Evolutionary conservation across 192 early-diverging fungal species (phyloP).

Genomic region (Coemansia sp.): DNA sequence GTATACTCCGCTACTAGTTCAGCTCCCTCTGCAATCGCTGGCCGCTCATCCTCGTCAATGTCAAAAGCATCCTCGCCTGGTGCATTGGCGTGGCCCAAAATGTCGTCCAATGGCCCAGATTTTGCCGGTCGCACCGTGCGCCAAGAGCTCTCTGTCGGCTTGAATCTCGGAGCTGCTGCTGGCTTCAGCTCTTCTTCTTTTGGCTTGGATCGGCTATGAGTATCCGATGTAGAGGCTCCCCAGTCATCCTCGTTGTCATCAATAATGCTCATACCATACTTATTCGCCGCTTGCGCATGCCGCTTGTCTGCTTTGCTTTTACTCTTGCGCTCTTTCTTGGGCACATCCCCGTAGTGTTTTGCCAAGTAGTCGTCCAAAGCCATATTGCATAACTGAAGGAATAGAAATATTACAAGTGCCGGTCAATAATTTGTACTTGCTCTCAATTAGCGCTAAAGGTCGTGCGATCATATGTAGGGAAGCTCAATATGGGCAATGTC

Average conservation of each 20-base stretch:
- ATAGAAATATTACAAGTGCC: neutral
- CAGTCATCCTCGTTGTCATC: constrained; percentile 33
- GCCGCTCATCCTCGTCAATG: constrained; percentile 33
- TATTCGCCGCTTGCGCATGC: neutral
- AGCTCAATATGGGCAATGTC: neutral
- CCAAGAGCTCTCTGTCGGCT: constrained; percentile 24
- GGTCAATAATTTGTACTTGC: neutral
- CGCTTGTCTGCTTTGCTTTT: constrained; percentile 16
- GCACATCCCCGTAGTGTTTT: constrained; percentile 43
- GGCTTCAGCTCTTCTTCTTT: neutral
- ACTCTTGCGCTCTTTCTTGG: constrained; percentile 18
- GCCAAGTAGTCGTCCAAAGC: constrained; percentile 46
- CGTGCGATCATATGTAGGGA: neutral
- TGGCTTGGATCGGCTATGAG: neutral
- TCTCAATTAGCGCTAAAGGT: neutral
- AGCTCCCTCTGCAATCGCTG: constrained; percentile 37
- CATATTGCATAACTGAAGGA: constrained; percentile 12
- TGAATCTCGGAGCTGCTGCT: constrained; percentile 12
- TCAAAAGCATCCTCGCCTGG: neutral
- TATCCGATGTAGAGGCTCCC: neutral
- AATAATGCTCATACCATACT: constrained; percentile 19
- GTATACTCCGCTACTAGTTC: constrained; percentile 41
- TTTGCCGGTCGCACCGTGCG: constrained; percentile 7
- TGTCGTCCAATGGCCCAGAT: constrained; percentile 6
- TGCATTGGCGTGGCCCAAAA: constrained; percentile 1